Percentiles rank a stretch among this genome's conserved stretches.
These are phyloP conservation scores for Poa pratensis DNA, from an alignment of 176 grass and related monocot genomes.

Conservation along the genomic window DNA sequence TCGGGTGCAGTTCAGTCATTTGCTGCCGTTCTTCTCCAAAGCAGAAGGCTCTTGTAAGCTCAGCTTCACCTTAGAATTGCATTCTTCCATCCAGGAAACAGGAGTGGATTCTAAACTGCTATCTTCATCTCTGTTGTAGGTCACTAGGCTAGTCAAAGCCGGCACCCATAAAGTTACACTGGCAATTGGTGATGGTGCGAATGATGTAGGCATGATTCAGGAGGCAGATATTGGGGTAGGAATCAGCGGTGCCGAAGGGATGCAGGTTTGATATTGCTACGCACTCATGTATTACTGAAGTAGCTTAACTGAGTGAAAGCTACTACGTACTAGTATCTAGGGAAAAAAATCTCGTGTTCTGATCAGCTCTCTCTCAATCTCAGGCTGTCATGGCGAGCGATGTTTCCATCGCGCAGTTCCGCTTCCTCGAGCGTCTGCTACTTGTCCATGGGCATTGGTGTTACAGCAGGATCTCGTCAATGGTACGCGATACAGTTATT, in stretches of 20 bases:
- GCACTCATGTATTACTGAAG: not conserved
- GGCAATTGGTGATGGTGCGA: slow-evolving; percentile 91
- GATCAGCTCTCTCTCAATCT: slow-evolving; percentile 22
- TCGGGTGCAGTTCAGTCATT: slow-evolving; percentile 75
- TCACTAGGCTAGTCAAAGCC: slow-evolving; percentile 83
- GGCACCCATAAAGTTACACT: slow-evolving; percentile 69
- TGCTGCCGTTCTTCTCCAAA: slow-evolving; percentile 94
- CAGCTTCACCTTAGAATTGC: not conserved
- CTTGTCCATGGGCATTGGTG: slow-evolving; percentile 98
- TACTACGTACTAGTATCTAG: not conserved
- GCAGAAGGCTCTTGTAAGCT: slow-evolving; percentile 92
- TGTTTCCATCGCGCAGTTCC: slow-evolving; percentile 90
- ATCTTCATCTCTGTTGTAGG: slow-evolving; percentile 43
- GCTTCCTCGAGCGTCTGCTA: slow-evolving; percentile 82
- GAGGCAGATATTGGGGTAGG: slow-evolving; percentile 96
- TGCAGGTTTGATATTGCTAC: slow-evolving; percentile 68
- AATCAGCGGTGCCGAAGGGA: slow-evolving; percentile 93
- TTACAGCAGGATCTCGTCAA: slow-evolving; percentile 86
- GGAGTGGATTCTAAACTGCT: slow-evolving; percentile 11
- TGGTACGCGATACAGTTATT: slow-evolving; percentile 47
- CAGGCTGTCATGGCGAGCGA: slow-evolving; percentile 98
- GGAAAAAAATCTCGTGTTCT: slow-evolving; percentile 5
- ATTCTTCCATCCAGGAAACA: not conserved
- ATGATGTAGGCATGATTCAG: slow-evolving; percentile 97
- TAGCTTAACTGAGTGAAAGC: not conserved